Evolutionary conservation across 495 filamentous ascomycete genomes (phyloP), one percentile per base, ranked within the genome.

Genomic region (Penicillium parvum): DNA sequence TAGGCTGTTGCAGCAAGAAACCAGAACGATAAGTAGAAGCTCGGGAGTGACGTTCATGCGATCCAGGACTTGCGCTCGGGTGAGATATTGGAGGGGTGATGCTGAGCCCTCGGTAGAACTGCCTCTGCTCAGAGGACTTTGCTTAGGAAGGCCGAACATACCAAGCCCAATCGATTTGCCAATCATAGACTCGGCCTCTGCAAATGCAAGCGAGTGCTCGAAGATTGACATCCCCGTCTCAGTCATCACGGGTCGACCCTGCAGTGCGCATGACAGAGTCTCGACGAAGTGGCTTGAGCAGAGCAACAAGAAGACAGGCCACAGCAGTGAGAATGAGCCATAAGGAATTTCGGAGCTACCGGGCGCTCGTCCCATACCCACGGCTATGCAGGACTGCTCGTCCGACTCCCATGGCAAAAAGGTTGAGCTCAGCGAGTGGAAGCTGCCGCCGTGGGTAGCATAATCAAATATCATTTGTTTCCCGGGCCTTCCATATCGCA

Each of bases 191-290:
- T 98, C 94, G 3, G 92, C 89, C 61, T 98, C 94, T 1, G 92
- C 88, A 64, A 97, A 98, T 0, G 92, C 92, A 10, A 98, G 70
- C 0, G 92, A 97, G 57, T 96, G 89, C 52, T 98, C 92, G 57
- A 98, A 92, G 14, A 97, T 77, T 0, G 90, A 95, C 87, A 97
- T 96, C 5, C 90, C 89, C 1, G 89, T 92, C 65, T 97, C 92
- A 0, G 88, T 82, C 45, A 83, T 77, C 5, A 84, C 73, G 3
- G 75, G 73, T 8, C 85, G 78, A n/a, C 90, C 90, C 50, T 95
- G 89, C n/a, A 97, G 71, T 4, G 91, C 86, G 60, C 88, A 90
- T 5, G 84, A 80, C 15, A 97, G 69, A 0, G 85, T 89, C 57
- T 97, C 92, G 18, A 94, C 61, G 53, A 96, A 92, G 52, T 95